A percentile compares a stretch with the other conserved stretches of the same genome.
These are phyloP conservation scores for Pythium sukuiense DNA, from an alignment of 352 stramenopile genomes.

Conservation along the genomic window DNA sequence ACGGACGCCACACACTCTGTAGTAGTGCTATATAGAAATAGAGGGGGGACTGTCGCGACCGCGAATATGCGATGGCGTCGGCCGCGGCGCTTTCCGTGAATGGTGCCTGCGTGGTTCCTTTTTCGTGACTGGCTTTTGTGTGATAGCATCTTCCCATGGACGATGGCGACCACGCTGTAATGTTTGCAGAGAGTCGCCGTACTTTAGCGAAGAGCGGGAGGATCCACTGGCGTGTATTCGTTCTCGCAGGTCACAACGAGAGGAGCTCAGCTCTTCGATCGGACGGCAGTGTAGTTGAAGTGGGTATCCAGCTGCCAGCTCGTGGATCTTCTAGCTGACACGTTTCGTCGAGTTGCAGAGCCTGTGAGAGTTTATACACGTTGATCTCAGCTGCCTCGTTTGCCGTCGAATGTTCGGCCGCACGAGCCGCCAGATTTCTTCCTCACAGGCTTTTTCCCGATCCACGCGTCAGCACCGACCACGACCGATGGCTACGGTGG, in stretches of 20 bases:
- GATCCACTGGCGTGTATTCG: slow-evolving; percentile 19
- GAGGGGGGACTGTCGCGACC: not conserved
- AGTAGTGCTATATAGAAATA: no score
- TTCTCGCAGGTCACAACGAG: slow-evolving; percentile 5
- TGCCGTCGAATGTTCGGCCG: not conserved
- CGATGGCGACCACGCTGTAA: not conserved
- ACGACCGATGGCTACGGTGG: no score
- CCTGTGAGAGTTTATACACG: slow-evolving; percentile 22
- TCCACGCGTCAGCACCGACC: no score
- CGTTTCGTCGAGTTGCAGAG: slow-evolving; percentile 11
- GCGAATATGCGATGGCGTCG: slow-evolving; percentile 4
- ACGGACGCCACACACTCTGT: no score
- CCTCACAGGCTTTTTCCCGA: not conserved
- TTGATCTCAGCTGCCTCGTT: slow-evolving; percentile 5
- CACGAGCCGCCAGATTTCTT: not conserved
- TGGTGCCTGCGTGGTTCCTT: not conserved
- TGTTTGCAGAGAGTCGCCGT: not conserved
- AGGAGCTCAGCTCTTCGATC: slow-evolving; percentile 6
- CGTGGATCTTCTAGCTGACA: slow-evolving; percentile 12
- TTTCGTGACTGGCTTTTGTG: not conserved
- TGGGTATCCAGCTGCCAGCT: slow-evolving; percentile 3
- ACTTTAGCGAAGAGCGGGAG: not conserved
- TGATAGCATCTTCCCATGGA: slow-evolving; percentile 14
- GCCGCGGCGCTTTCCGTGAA: slow-evolving; percentile 14
- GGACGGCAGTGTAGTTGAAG: slow-evolving; percentile 14